Evolutionary conservation across 768 basidiomycete species (phyloP), one percentile per base, ranked within the genome.

Genomic region (Suillus fuscotomentosus): DNA sequence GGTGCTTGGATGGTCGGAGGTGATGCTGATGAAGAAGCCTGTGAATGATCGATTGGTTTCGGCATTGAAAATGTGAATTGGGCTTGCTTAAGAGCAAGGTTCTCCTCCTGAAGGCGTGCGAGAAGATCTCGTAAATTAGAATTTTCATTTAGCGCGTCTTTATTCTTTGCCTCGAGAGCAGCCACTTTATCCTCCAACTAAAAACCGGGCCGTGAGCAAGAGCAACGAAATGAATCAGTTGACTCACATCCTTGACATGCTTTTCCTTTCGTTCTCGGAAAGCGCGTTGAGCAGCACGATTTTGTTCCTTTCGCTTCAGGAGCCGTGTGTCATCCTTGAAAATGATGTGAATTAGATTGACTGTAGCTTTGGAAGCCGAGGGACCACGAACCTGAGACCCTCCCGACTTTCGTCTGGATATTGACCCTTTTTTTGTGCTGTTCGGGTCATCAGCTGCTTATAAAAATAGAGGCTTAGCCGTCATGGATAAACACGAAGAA

Each of bases 221-320:
- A 42, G 51, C 31, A 54, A 17, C 31, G 31, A 68, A 61, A 67
- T 14, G 24, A 45, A 50, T 39, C 11, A 34, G 10, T 22, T 60
- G 17, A 83, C 94, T 80, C 72, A 97, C 95, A 74, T 97, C 95
- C 74, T 94, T 95, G 68, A 99, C 94, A 75, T 97, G 95, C 71
- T 93, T 94, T 79, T 99, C 97, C 78, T 98, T 96, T 66, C 97
- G 85, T 77, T 99, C 97, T 62, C 97, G 83, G 81, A 99, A 99
- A 1, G 97, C 97, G 61, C 97, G 88, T 77, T 99, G 97, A 8
- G 97, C 97, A 3, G 95, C 95, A 62, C 97, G 84, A 70, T 99
- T 99, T 78, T 99, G 97, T 70, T 98, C 93, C 79, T 99, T 99
- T 67, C 97, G 88, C 73, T 97, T 96, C 67, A 92, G 66, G 5